Conservation (phyloP, 176 grass and related monocot species). For the sorghum (Sorghum bicolor) region Sorghum_bicolor_NCBIv3 NC_012872.2:63705501-63706000, state of each 20-base stretch:
- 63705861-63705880: conserved; percentile 10
- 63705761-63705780: conserved; percentile 6
- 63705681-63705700: background rate
- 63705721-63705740: background rate
- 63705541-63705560: background rate
- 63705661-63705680: background rate
- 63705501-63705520: background rate
- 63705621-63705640: background rate
- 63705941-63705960: conserved; percentile 4
- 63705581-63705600: background rate
- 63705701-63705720: background rate
- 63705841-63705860: conserved; percentile 67
- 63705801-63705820: conserved; percentile 98
- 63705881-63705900: conserved; percentile 1
- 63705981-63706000: background rate
- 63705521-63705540: background rate
- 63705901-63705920: background rate
- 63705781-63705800: conserved; percentile 40
- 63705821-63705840: conserved; percentile 99
- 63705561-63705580: background rate
- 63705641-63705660: background rate
- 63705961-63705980: conserved; percentile 9
- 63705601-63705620: background rate
- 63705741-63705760: conserved; percentile 10
- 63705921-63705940: background rate